Percentiles rank a stretch among this genome's conserved stretches.
phyloP scores from a whole-genome alignment of 176 grass and related monocot species.

The Triticum turgidum region DNA sequence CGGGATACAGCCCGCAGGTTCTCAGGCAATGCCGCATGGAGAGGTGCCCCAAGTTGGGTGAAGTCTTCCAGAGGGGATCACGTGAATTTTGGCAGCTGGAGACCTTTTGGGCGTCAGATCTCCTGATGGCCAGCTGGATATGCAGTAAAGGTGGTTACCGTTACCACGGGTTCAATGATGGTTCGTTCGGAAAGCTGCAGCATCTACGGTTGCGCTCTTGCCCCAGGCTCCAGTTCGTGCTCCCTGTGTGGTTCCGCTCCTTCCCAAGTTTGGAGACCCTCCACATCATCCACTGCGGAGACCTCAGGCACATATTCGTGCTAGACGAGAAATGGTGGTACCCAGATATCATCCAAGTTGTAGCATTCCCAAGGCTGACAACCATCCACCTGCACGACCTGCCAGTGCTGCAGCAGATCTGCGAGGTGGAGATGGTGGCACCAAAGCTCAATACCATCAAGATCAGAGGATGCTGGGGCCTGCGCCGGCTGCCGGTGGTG shows the following conservation, averaged over 20 bases:
- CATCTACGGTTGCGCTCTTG: no score
- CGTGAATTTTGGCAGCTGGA: rapidly evolving
- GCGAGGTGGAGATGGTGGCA: neutral
- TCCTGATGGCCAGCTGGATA: neutral
- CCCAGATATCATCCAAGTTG: neutral
- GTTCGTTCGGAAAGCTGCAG: no score
- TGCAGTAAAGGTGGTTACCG: neutral
- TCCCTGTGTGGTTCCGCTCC: neutral
- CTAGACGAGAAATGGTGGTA: rapidly evolving
- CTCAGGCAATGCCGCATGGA: neutral
- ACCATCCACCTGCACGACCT: neutral
- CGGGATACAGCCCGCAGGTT: no score
- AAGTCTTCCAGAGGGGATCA: neutral
- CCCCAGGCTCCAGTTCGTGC: neutral
- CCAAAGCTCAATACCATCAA: no score
- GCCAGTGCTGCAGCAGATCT: neutral
- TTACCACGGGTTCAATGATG: neutral
- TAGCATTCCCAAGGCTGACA: neutral
- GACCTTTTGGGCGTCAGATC: slow-evolving; percentile 13
- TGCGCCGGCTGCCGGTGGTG: no score
- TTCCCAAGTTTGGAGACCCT: neutral
- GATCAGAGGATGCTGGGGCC: no score
- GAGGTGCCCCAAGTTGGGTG: neutral
- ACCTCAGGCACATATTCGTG: neutral
- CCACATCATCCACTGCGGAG: neutral